These are phyloP conservation scores for Krasilnikovozyma curviuscula DNA, from an alignment of 768 basidiomycete genomes.

Conservation along the genomic window DNA sequence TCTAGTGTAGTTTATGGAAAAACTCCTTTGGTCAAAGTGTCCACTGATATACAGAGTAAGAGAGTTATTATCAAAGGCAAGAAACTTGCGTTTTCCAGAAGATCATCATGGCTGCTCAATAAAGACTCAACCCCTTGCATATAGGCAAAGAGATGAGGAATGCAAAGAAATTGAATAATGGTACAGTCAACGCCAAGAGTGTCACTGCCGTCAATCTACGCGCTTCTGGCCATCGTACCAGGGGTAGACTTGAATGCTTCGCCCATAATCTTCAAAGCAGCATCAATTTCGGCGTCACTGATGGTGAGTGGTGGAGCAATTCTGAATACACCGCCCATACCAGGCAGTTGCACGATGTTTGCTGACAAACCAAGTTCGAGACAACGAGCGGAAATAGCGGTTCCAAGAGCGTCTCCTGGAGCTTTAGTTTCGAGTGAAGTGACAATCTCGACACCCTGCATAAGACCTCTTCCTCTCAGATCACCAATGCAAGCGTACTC, in stretches of 20 bases:
- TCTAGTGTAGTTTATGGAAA: too few relatives aligned
- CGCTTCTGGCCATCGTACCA: too few relatives aligned
- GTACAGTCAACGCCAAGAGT: too few relatives aligned
- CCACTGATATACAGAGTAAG: too few relatives aligned
- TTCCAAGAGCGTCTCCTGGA: conserved; percentile 3
- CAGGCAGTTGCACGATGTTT: conserved; percentile 14
- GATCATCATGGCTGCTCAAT: too few relatives aligned
- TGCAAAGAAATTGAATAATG: too few relatives aligned
- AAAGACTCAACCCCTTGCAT: too few relatives aligned
- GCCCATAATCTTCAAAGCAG: conserved; percentile 12
- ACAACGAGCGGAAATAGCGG: conserved; percentile 9
- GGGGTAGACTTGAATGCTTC: conserved; percentile 3
- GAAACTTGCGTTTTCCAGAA: too few relatives aligned
- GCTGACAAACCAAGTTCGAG: conserved; percentile 12
- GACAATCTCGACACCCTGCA: conserved; percentile 15
- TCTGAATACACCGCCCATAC: conserved; percentile 14
- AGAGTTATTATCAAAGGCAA: too few relatives aligned
- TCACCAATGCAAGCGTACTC: conserved; percentile 16
- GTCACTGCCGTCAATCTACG: too few relatives aligned
- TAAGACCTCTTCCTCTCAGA: conserved; percentile 15
- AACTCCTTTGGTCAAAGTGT: too few relatives aligned
- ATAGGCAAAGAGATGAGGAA: too few relatives aligned
- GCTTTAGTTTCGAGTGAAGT: background rate
- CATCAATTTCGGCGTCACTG: conserved; percentile 8
- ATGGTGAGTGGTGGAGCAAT: conserved; percentile 16